phyloP scores from a whole-genome alignment of 768 basidiomycete species.

The Suillus plorans region DNA sequence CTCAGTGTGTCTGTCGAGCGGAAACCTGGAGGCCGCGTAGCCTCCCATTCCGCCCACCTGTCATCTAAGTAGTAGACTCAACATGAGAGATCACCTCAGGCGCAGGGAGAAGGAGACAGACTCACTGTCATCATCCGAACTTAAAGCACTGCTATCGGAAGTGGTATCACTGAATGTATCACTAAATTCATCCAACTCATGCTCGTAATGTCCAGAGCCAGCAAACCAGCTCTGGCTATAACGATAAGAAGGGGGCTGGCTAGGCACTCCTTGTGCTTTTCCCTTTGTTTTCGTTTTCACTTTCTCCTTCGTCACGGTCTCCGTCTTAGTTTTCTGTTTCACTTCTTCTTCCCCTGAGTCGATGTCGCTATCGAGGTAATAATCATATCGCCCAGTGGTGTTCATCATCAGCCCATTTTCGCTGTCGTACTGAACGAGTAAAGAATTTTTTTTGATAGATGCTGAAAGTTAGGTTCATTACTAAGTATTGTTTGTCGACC shows the following conservation, averaged over 20 bases:
- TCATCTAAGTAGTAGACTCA: background rate
- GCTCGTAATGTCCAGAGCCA: too few species aligned
- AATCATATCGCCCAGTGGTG: slow-evolving; percentile 14
- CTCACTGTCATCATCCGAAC: background rate
- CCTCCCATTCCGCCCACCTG: background rate
- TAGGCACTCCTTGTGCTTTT: background rate
- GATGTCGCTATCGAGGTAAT: slow-evolving; percentile 30
- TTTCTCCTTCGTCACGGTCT: too few species aligned
- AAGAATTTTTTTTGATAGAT: background rate
- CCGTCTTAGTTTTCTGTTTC: too few species aligned
- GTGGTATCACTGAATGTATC: background rate
- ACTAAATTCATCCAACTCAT: too few species aligned
- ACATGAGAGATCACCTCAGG: background rate
- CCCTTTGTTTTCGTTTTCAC: too few species aligned
- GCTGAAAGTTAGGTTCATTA: background rate
- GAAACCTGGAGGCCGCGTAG: background rate
- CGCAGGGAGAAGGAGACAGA: background rate
- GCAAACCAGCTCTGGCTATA: background rate
- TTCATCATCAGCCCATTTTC: background rate
- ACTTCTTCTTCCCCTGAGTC: too few species aligned
- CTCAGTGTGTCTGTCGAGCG: background rate
- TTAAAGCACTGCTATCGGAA: background rate
- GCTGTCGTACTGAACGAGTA: background rate
- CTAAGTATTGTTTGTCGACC: background rate
- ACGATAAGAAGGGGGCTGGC: background rate